Evolutionary conservation across 345 rosid species (phyloP).

Genomic region (Turnera subulata): DNA sequence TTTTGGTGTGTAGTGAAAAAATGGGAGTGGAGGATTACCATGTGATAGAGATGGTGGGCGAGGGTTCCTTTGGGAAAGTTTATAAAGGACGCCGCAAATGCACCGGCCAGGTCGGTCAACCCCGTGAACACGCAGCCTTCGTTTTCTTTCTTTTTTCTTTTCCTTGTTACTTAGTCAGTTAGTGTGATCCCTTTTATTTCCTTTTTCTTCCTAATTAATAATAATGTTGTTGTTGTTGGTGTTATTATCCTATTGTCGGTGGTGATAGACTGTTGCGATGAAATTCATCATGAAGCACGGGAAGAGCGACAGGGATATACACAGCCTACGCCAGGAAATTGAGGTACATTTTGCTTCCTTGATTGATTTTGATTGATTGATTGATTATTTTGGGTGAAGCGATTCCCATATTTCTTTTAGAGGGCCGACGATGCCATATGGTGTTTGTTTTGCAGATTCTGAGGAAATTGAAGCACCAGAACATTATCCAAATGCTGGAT

Average conservation of each 20-base stretch:
- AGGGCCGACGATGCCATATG: too few relatives aligned
- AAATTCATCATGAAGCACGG: conserved; percentile 96
- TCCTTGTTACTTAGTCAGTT: too few relatives aligned
- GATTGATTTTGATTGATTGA: neutral
- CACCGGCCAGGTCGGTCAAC: conserved; percentile 95
- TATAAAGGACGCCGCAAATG: conserved; percentile 84
- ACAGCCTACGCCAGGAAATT: conserved; percentile 86
- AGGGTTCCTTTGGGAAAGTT: conserved; percentile 96
- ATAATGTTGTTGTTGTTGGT: conserved; percentile 4
- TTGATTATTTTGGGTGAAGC: too few relatives aligned
- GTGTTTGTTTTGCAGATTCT: conserved; percentile 74
- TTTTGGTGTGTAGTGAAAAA: too few relatives aligned
- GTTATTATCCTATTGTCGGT: too few relatives aligned
- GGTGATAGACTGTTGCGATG: conserved; percentile 86
- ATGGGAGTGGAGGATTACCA: conserved; percentile 93
- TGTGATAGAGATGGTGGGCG: conserved; percentile 93
- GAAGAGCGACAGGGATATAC: conserved; percentile 84
- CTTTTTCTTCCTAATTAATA: neutral
- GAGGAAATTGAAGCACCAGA: conserved; percentile 88
- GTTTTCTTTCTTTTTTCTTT: too few relatives aligned
- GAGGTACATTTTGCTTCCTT: conserved; percentile 35
- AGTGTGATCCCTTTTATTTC: neutral
- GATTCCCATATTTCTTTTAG: too few relatives aligned
- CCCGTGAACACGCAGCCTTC: too few relatives aligned
- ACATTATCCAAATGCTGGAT: conserved; percentile 94